A percentile compares a stretch with the other conserved stretches of the same genome.
These are phyloP conservation scores for Aspergillus calidoustus DNA, from an alignment of 2,329 filamentous ascomycete genomes.

Conservation along the genomic window DNA sequence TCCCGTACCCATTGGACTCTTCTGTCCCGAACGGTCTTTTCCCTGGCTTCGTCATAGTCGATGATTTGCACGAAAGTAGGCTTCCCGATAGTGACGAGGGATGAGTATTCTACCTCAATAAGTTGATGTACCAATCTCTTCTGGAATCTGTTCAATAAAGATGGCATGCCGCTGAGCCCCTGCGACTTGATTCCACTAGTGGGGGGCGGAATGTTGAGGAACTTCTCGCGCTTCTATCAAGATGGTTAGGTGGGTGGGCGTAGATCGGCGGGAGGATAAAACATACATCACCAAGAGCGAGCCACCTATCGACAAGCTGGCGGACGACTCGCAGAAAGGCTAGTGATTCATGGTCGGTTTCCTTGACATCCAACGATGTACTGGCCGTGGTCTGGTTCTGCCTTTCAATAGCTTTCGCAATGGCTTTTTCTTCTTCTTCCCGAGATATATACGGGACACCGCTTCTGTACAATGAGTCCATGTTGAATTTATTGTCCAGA, in stretches of 20 bases:
- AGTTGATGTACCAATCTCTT: constrained; percentile 69
- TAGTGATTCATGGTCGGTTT: constrained; percentile 57
- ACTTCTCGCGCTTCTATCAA: constrained; percentile 35
- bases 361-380: constrained; percentile 54
- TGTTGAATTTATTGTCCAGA: constrained; percentile 60
- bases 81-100: constrained; percentile 43
- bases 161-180: constrained; percentile 27
- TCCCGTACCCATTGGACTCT: constrained; percentile 34
- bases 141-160: constrained; percentile 60
- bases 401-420: constrained; percentile 51
- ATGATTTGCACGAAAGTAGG: constrained; percentile 48
- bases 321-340: constrained; percentile 56
- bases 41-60: constrained; percentile 40
- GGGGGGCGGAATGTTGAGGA: constrained; percentile 52
- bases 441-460: constrained; percentile 68
- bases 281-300: constrained; percentile 33
- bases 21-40: constrained; percentile 35
- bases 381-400: constrained; percentile 35
- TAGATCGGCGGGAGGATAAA: not conserved
- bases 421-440: constrained; percentile 58
- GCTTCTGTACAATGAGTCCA: constrained; percentile 58
- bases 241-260: constrained; percentile 11
- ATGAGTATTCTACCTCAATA: constrained; percentile 63
- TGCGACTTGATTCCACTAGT: constrained; percentile 23
- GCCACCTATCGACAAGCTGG: constrained; percentile 53